These are phyloP conservation scores for Misopates orontium DNA, from an alignment of 257 asterid species.

Conservation along the genomic window DNA sequence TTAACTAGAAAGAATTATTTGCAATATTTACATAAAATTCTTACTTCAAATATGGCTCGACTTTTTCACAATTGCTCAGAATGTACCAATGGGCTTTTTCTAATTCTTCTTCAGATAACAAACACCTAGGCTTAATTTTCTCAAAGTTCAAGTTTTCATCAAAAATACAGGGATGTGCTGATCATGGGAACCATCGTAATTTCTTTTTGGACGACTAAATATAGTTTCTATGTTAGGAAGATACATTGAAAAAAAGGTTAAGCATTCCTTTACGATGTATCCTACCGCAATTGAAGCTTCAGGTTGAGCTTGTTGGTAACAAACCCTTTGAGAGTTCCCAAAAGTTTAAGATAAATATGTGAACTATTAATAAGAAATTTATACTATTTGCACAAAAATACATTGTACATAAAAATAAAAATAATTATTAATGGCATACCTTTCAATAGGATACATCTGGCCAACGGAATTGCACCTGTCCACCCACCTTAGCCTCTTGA, in stretches of 20 bases:
- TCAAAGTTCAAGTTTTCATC: not conserved
- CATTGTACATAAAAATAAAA: not conserved
- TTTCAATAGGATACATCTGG: slow-evolving; percentile 28
- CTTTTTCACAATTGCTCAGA: too few species aligned
- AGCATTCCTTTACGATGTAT: not conserved
- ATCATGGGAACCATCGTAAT: not conserved
- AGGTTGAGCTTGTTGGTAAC: not conserved
- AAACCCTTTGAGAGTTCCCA: slow-evolving; percentile 3
- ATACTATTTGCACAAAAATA: not conserved
- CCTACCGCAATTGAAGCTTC: slow-evolving; percentile 5
- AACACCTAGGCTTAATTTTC: not conserved
- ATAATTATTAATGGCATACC: not conserved
- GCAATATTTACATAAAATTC: too few species aligned
- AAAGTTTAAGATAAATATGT: too few species aligned
- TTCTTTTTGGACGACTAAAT: too few species aligned
- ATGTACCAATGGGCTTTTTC: too few species aligned
- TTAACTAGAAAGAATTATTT: not conserved
- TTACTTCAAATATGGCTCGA: too few species aligned
- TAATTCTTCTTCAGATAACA: too few species aligned
- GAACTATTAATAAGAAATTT: too few species aligned
- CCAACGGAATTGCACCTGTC: slow-evolving; percentile 9
- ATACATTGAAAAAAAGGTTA: slow-evolving; percentile 9
- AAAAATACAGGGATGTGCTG: not conserved
- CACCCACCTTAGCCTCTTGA: slow-evolving; percentile 2
- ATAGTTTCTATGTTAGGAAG: not conserved